phyloP scores from a whole-genome alignment of 805 yeast species.

The Saturnispora diversa region DNA sequence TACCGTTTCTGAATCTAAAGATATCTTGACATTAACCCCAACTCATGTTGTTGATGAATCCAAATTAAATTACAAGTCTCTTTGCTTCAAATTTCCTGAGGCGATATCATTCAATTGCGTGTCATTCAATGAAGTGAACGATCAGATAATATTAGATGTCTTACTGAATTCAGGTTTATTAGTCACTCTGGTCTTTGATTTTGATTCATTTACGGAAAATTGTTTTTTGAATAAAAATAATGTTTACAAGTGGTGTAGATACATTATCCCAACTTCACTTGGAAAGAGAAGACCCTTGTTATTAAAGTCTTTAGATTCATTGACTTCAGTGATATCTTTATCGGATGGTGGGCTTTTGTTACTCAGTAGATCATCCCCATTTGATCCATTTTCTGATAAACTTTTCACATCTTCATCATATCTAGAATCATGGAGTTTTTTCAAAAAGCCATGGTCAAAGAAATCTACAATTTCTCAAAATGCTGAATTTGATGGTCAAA shows the following conservation, averaged over 20 bases:
- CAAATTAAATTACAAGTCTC: constrained; percentile 30
- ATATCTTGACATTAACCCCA: constrained; percentile 34
- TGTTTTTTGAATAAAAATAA: constrained; percentile 17
- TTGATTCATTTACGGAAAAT: constrained; percentile 35
- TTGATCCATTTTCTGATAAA: constrained; percentile 18
- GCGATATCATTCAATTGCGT: constrained; percentile 32
- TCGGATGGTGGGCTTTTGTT: constrained; percentile 74
- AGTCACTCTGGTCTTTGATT: constrained; percentile 39
- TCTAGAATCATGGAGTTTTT: constrained; percentile 17
- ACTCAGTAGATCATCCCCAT: constrained; percentile 30
- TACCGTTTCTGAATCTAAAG: background rate
- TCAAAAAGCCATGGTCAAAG: background rate
- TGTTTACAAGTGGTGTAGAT: constrained; percentile 53
- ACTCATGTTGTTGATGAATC: constrained; percentile 31
- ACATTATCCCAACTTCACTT: constrained; percentile 61
- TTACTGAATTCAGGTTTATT: constrained; percentile 45
- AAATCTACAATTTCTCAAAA: constrained; percentile 10
- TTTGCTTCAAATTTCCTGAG: constrained; percentile 36
- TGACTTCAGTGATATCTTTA: constrained; percentile 48
- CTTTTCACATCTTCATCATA: constrained; percentile 50
- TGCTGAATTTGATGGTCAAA: constrained; percentile 17
- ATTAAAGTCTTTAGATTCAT: constrained; percentile 37
- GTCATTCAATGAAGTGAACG: constrained; percentile 25
- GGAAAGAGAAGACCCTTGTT: constrained; percentile 49
- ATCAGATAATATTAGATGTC: constrained; percentile 40